These are phyloP conservation scores for Cicer pinnatifidum DNA, from an alignment of 306 rosid species.

Conservation along the genomic window DNA sequence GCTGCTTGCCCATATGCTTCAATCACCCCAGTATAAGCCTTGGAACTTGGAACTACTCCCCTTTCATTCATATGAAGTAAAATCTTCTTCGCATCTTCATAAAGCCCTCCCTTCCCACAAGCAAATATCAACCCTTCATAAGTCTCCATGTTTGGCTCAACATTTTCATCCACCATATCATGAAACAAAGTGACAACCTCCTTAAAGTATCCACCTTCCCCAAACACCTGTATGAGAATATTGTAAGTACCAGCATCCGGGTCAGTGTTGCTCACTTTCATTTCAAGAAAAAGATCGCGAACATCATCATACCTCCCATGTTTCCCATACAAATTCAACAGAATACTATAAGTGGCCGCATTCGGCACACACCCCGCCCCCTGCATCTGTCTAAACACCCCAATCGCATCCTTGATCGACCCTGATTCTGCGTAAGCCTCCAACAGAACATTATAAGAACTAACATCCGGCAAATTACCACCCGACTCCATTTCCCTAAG, in stretches of 20 bases:
- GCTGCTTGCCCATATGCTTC: conserved; percentile 93
- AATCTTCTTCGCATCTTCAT: conserved; percentile 82
- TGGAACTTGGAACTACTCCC: conserved; percentile 80
- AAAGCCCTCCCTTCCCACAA: conserved; percentile 96
- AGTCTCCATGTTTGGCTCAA: conserved; percentile 92
- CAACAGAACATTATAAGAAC: conserved; percentile 83
- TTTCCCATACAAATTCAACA: conserved; percentile 82
- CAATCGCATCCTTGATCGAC: conserved; percentile 73
- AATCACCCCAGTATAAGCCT: conserved; percentile 77
- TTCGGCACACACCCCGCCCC: conserved; percentile 82
- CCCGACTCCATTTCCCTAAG: conserved; percentile 87
- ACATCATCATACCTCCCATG: conserved; percentile 89
- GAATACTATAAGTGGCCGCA: conserved; percentile 74
- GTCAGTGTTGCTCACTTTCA: conserved; percentile 88
- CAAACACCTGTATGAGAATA: conserved; percentile 92
- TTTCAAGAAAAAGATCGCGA: conserved; percentile 88
- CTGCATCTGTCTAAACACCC: conserved; percentile 95
- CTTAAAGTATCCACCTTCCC: conserved; percentile 93
- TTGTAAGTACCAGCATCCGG: conserved; percentile 90
- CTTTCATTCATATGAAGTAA: conserved; percentile 70
- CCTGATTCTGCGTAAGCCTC: conserved; percentile 76
- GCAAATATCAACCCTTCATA: conserved; percentile 88
- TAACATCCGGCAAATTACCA: conserved; percentile 84
- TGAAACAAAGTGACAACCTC: conserved; percentile 97
- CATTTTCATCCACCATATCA: conserved; percentile 91